Base-by-base conservation (phyloP, 495 filamentous ascomycete species). In the Arthonia radiata region DNA sequence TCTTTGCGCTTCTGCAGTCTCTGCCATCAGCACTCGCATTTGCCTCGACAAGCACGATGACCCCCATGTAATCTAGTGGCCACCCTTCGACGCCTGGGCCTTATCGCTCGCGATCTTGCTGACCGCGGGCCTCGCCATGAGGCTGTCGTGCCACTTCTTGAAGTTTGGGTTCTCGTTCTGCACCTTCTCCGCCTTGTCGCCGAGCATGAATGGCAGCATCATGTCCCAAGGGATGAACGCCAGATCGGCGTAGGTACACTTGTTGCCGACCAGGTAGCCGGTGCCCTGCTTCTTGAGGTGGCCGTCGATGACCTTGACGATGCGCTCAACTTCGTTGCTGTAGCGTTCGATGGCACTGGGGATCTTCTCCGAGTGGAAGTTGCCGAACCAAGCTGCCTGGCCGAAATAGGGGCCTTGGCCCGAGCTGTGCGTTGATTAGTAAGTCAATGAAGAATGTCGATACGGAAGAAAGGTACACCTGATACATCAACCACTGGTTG, bases 171-270 rank as follows among this genome's bases (percentile, higher is more conserved):
- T 59, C 4, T 54, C 43, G 36, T 47, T 44, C 17, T 45, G 40
- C 24, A 47, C n/a, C n/a, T n/a, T 22, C 14, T 52, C 35, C 16
- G 54, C 32, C 7, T 21, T 33, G 16, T 37, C 32, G n/a, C 14
- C 37, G 4, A 36, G 26, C 3, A 47, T 23, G 4, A 23, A 17
- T 1, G 40, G 18, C 3, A 34, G 15, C 28, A 38, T 18, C 21
- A 41, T 12, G n/a, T 56, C 41, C 67, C 67, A 76, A 0, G 56
- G 37, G 5, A 68, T 30, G 30, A 69, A 77, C 15, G 63, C 43
- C 6, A 64, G 23, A 36, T 93, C 81, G 0, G 81, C 82, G 31
- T 86, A 78, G 11, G 78, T 80, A 36, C 65, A 59, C 32, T 67
- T 67, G 36, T 80, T 63, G 1, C 81, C 82, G 6, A 83, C 75